These are phyloP conservation scores for Taiozyma onychis DNA, from an alignment of 1,139 yeast species.

Conservation along the genomic window DNA sequence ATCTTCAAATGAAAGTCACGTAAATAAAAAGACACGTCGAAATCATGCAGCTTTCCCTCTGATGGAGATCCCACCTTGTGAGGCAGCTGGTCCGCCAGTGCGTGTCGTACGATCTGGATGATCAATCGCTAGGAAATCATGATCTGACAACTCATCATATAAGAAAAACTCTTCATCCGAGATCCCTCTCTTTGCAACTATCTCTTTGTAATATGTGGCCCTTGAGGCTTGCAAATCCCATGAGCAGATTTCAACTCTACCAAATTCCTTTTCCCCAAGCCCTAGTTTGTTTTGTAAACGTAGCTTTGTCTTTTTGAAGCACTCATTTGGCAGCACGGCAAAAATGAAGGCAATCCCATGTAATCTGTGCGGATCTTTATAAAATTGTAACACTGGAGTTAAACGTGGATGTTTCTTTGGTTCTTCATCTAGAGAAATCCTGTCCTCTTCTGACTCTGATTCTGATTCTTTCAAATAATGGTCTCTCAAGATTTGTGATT, in stretches of 20 bases:
- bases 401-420: constrained; percentile 25
- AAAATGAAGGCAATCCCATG: constrained; percentile 92
- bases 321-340: constrained; percentile 60
- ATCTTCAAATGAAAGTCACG: neutral
- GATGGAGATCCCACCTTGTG: constrained; percentile 23
- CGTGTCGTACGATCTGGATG: constrained; percentile 66
- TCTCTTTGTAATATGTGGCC: constrained; percentile 36
- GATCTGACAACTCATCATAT: constrained; percentile 47
- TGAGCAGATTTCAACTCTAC: constrained; percentile 56
- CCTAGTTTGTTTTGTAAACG: constrained; percentile 69
- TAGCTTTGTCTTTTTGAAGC: constrained; percentile 53
- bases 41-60: constrained; percentile 7
- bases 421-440: constrained; percentile 6
- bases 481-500: constrained; percentile 16
- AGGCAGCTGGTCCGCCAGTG: constrained; percentile 25
- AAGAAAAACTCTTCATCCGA: constrained; percentile 49
- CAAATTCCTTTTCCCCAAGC: constrained; percentile 72
- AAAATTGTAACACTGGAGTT: constrained; percentile 63
- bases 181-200: neutral
- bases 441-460: constrained; percentile 7
- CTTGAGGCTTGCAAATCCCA: constrained; percentile 27
- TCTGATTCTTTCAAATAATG: constrained; percentile 18
- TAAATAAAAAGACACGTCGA: neutral
- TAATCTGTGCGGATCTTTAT: constrained; percentile 58
- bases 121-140: constrained; percentile 66